Conservation (phyloP, 2,329 filamentous ascomycete species). For the Trichoderma asperellum region DNA sequence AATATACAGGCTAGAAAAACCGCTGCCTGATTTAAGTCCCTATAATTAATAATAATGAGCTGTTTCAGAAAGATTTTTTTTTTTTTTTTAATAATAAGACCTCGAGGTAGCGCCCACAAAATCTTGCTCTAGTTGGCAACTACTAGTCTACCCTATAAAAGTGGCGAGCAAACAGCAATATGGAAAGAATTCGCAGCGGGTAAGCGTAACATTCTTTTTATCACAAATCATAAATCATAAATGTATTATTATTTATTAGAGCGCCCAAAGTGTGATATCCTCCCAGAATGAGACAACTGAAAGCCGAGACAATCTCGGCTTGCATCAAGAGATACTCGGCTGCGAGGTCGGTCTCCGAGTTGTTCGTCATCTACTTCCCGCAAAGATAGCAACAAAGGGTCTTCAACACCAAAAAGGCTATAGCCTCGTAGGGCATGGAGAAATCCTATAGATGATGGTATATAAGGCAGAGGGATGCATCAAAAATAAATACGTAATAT, state of each 20-base stretch:
- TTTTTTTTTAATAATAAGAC: too few species aligned
- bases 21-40: too few species aligned
- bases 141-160: background rate
- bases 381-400: background rate
- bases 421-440: background rate
- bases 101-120: background rate
- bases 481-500: background rate
- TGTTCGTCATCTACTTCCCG: background rate
- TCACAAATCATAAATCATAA: background rate
- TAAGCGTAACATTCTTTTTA: background rate
- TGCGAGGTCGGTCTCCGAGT: background rate
- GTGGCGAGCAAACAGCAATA: background rate
- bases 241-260: background rate
- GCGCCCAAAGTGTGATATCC: background rate
- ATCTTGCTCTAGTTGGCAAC: background rate
- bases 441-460: background rate
- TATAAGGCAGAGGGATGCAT: background rate
- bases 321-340: background rate
- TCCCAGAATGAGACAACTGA: background rate
- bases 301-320: background rate
- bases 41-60: background rate
- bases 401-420: background rate
- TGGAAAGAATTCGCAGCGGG: background rate
- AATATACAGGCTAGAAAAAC: too few species aligned
- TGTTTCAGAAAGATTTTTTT: too few species aligned